Base-by-base conservation (phyloP, 1,139 yeast genomes). In the Hemisphaericaspora xylanilytica region DNA sequence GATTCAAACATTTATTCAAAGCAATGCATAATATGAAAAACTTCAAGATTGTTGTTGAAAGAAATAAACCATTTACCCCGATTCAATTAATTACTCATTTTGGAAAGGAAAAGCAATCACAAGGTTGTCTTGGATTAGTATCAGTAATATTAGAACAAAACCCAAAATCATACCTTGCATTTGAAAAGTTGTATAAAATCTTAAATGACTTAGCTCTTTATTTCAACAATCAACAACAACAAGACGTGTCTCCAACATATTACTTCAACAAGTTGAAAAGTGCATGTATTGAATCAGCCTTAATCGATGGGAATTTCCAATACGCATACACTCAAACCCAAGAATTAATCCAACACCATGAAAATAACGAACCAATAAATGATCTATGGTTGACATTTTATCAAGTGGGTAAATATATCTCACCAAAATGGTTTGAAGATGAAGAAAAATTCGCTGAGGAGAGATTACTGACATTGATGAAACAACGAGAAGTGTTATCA, bases 241-340 rank as follows among this genome's bases (percentile, higher is more conserved):
- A 42, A 28, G 24, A 39, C 2, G 30, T 33, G 2, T 21, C 42
- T 9, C 38, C 40, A 17, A 36, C 33, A 6, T 26, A 36, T n/a
- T 53, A 56, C 38, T 65, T 65, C 39, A 58, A 65, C 22, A 64
- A 67, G 37, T 49, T 80, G 18, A 64, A 71, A 45, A 60, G 76
- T 3, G 67, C 75, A 7, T 80, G 82, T 51, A 73, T 82, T 28
- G 85, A 81, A 49, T 71, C 78, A 39, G 70, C 87, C 0, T 58
- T 81, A 20, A 70, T 72, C 1, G 72, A 74, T 44, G 66, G 66
- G 37, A 81, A 82, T 51, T 80, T 81, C 46, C 53, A 56, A 9
- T 80, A 62, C 55, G 84, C 87, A 1, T 70, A 69, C 47, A 59
- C 62, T 3, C 50, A 63, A 46, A 41, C 70, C 43, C 40, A 52